Conservation (phyloP, 257 asterid genomes). For the Osmanthus fragrans region DNA sequence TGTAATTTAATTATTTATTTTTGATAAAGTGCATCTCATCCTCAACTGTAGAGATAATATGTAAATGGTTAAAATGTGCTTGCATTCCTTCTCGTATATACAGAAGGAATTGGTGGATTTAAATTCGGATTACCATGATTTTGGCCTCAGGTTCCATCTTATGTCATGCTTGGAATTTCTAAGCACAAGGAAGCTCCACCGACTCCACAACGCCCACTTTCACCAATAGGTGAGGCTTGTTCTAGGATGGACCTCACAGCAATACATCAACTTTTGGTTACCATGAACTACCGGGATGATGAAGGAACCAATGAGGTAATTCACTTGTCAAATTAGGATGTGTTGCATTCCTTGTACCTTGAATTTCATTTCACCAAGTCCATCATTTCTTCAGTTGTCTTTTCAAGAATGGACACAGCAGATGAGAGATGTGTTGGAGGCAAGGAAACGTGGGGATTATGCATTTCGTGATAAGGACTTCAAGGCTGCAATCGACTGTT, state of each 20-base stretch:
- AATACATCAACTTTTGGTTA: slow-evolving; percentile 55
- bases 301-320: slow-evolving; percentile 56
- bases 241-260: slow-evolving; percentile 84
- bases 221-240: slow-evolving; percentile 68
- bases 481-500: slow-evolving; percentile 67
- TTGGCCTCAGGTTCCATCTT: slow-evolving; percentile 46
- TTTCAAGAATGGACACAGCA: slow-evolving; percentile 78
- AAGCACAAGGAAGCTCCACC: slow-evolving; percentile 51
- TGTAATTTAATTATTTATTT: not conserved
- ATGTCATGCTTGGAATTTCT: slow-evolving; percentile 53
- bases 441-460: slow-evolving; percentile 80
- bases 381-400: slow-evolving; percentile 34
- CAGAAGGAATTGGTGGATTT: not conserved
- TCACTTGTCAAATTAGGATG: not conserved
- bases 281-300: slow-evolving; percentile 47
- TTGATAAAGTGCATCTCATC: not conserved
- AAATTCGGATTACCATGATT: slow-evolving; percentile 1
- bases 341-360: not conserved
- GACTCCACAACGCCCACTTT: slow-evolving; percentile 51
- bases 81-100: not conserved
- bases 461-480: slow-evolving; percentile 87
- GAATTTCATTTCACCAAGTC: not conserved
- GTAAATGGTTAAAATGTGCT: not conserved
- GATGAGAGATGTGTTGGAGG: slow-evolving; percentile 82
- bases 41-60: not conserved